Evolutionary conservation across 305 asterid genomes (phyloP).

Genomic region (Euphrasia arctica): DNA sequence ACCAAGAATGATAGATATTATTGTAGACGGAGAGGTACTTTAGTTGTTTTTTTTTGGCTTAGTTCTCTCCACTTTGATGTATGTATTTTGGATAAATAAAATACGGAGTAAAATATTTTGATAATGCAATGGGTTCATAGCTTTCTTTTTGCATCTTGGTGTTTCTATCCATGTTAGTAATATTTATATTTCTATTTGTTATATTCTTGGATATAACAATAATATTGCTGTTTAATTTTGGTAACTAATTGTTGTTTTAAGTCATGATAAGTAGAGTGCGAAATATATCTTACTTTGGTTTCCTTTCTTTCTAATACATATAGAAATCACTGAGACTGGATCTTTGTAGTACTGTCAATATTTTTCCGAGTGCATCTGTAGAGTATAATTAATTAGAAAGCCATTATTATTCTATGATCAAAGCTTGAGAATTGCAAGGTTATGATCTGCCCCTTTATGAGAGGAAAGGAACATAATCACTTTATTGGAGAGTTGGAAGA

Average conservation of each 20-base stretch:
- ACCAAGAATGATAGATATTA: constrained; percentile 93
- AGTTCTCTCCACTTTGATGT: constrained; percentile 14
- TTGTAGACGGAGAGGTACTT: constrained; percentile 95
- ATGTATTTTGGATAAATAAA: not conserved
- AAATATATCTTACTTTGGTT: not conserved
- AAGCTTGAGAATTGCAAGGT: constrained; percentile 15
- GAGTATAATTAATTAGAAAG: not conserved
- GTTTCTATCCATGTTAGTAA: constrained; percentile 4
- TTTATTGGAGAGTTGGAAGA: constrained; percentile 3
- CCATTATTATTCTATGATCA: not conserved
- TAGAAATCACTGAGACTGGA: not conserved
- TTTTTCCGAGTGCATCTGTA: not conserved
- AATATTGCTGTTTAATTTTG: constrained; percentile 5
- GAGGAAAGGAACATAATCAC: not conserved
- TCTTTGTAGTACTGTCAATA: not conserved
- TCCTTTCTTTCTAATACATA: constrained; percentile 15
- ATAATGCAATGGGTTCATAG: not conserved
- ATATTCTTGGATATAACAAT: constrained; percentile 12
- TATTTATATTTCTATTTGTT: not conserved
- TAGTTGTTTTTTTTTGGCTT: constrained; percentile 23
- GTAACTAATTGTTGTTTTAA: not conserved
- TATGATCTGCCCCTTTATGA: constrained; percentile 4
- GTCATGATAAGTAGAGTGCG: constrained; percentile 10
- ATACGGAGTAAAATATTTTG: not conserved
- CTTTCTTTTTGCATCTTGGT: constrained; percentile 15